Percentiles rank a stretch among this genome's conserved stretches.
These are phyloP conservation scores for Starmerella potacharoeniae DNA, from an alignment of 805 yeast species.

Conservation along the genomic window DNA sequence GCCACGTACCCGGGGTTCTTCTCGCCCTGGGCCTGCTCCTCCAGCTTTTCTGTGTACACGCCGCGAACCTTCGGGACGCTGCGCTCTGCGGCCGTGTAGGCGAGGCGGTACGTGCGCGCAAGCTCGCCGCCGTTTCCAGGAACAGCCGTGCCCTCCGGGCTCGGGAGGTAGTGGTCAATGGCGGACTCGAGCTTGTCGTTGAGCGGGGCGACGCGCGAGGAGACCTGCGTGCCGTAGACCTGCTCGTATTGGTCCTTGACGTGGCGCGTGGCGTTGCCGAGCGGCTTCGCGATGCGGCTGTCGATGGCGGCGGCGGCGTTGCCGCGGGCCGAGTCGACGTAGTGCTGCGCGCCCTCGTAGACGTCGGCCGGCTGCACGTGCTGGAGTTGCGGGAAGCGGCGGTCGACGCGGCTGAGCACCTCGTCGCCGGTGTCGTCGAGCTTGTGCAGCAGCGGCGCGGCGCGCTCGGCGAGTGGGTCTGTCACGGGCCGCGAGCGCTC, in stretches of 20 bases:
- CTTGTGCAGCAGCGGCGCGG: conserved; percentile 37
- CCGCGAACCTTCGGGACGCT: conserved; percentile 16
- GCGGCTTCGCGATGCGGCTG: conserved; percentile 40
- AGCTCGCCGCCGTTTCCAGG: conserved; percentile 6
- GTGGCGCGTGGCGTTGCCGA: conserved; percentile 32
- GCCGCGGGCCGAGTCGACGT: conserved; percentile 29
- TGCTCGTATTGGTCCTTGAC: conserved; percentile 43
- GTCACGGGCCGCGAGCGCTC: conserved; percentile 25
- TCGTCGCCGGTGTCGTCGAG: conserved; percentile 47
- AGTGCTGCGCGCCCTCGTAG: conserved; percentile 34
- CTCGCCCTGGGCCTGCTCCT: conserved; percentile 8
- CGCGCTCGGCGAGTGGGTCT: conserved; percentile 30
- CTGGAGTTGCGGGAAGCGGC: conserved; percentile 46
- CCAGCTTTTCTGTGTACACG: conserved; percentile 17
- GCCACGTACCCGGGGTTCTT: conserved; percentile 11
- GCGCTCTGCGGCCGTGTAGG: conserved; percentile 16
- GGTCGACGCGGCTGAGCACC: conserved; percentile 48
- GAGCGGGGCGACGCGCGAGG: conserved; percentile 51
- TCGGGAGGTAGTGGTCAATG: conserved; percentile 39
- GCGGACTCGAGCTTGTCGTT: conserved; percentile 42
- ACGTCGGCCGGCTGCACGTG: conserved; percentile 45
- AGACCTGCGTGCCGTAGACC: conserved; percentile 44
- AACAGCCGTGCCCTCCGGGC: conserved; percentile 16
- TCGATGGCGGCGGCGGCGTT: conserved; percentile 28
- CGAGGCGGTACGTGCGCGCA: conserved; percentile 14